These are phyloP conservation scores for Detonula confervacea DNA, from an alignment of 352 stramenopile genomes.

Conservation along the genomic window DNA sequence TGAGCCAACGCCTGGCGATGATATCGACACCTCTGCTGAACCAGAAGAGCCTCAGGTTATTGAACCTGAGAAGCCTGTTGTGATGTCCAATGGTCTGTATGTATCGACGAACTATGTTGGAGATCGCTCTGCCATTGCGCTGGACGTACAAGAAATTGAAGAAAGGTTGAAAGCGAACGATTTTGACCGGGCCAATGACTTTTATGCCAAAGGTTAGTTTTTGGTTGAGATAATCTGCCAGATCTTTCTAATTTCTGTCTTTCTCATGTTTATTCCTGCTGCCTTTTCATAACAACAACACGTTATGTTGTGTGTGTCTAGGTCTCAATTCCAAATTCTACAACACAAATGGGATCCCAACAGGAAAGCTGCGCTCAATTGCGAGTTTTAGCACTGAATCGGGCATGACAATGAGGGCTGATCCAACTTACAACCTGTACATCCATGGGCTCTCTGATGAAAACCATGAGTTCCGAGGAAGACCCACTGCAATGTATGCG, in stretches of 20 bases:
- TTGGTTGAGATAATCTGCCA: not conserved
- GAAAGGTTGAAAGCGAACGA: conserved; percentile 54
- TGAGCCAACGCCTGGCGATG: conserved; percentile 4
- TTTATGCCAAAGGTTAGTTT: conserved; percentile 68
- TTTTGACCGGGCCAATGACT: conserved; percentile 55
- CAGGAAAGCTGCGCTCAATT: conserved; percentile 54
- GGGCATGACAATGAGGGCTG: conserved; percentile 61
- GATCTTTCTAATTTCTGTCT: conserved; percentile 12
- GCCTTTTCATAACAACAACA: not conserved
- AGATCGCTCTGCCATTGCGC: conserved; percentile 78
- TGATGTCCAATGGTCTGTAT: conserved; percentile 81
- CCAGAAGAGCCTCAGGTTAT: conserved; percentile 1
- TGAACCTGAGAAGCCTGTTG: conserved; percentile 62
- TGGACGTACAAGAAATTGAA: conserved; percentile 79
- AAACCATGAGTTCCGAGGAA: conserved; percentile 68
- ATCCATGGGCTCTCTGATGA: conserved; percentile 72
- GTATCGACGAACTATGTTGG: conserved; percentile 79
- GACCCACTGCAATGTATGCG: conserved; percentile 67
- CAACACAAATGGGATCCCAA: conserved; percentile 70
- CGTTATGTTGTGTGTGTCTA: conserved; percentile 6
- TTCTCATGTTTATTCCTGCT: conserved; percentile 32
- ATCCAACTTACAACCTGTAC: conserved; percentile 81
- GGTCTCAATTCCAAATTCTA: conserved; percentile 76
- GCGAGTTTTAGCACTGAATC: conserved; percentile 65
- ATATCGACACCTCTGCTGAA: not conserved